Conservation (phyloP, 2,329 filamentous ascomycete species). For the Fulvia fulva region DNA sequence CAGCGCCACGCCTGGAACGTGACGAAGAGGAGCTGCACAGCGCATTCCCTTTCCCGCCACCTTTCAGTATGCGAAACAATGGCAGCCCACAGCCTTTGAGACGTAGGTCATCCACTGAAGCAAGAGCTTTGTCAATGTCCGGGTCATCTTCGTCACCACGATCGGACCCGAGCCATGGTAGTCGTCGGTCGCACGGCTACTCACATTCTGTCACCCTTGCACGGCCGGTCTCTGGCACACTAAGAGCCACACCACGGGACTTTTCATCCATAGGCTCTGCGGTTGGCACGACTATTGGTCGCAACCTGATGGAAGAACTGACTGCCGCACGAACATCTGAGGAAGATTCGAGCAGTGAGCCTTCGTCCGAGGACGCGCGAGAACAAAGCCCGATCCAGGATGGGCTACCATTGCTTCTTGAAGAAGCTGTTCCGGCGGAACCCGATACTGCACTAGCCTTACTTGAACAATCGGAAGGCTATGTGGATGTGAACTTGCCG, state of each 20-base stretch:
- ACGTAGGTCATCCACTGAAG: conserved; percentile 3
- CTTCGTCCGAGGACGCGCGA: neutral
- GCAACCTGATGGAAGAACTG: conserved; percentile 36
- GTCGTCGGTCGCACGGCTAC: neutral
- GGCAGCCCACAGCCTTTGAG: neutral
- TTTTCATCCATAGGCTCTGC: conserved; percentile 26
- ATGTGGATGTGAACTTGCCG: neutral
- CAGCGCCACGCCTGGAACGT: conserved; percentile 24
- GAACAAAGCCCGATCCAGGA: neutral
- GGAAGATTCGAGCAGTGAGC: neutral
- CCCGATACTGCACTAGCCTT: neutral
- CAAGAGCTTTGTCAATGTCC: neutral
- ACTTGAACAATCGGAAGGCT: neutral
- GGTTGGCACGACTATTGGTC: conserved; percentile 17
- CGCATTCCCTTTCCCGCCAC: conserved; percentile 6
- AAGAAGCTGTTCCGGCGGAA: neutral
- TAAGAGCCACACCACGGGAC: conserved; percentile 15
- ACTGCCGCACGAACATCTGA: conserved; percentile 18
- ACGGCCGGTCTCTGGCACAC: conserved; percentile 6
- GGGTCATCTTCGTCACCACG: neutral
- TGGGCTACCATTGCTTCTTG: neutral
- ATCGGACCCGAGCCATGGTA: neutral
- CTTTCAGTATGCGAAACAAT: neutral
- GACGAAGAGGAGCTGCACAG: conserved; percentile 5
- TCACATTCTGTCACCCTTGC: conserved; percentile 1